Base-by-base conservation (phyloP, 768 basidiomycete species). In the Leucogyrophana mollusca region DNA sequence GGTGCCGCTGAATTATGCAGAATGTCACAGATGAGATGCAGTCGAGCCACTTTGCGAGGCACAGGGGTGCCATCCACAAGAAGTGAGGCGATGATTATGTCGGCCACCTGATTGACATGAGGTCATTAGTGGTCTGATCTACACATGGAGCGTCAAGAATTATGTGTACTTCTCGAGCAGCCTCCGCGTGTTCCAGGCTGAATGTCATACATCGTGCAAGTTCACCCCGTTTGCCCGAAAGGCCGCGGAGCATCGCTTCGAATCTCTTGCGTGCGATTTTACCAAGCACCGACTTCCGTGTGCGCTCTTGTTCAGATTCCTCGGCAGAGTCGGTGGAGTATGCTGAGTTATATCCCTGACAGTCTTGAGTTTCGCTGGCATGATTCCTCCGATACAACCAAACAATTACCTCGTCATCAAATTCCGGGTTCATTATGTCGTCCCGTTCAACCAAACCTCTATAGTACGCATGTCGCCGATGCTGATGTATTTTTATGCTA, bases 151-250 rank as follows among this genome's bases (percentile, higher is more conserved):
- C n/a, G n/a, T n/a, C 27, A 39, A n/a, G n/a, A n/a, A n/a, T n/a
- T n/a, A n/a, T 37, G 20, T 62, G 48, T 56, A 93, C 94, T 75
- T 96, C 94, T 46, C 86, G 82, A 14, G 94, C 93, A 14, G 94
- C 94, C 66, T 98, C 95, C 1, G 94, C 95, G 59, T 95, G 93
- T 62, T 94, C 92, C 34, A 99, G 74, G 52, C 93, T 90, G 61
- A 98, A 98, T n/a, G 87, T 81, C 96, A 98, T 99, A 50, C 90
- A 93, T 18, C 93, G 77, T 24, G 92, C 96, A 32, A 98, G 82
- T 65, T 94, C 92, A 4, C 90, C 93, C 47, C 94, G 73, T 56
- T 85, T 83, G 3, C 94, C 94, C 6, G 84, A 85, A 57, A 98
- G 70, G 6, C 82, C 84, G 16, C 96, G 82, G 34, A 99, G 74